Evolutionary conservation across 768 basidiomycete genomes (phyloP), one percentile per base, ranked within the genome.

Genomic region (Rhizopogon vesiculosus): DNA sequence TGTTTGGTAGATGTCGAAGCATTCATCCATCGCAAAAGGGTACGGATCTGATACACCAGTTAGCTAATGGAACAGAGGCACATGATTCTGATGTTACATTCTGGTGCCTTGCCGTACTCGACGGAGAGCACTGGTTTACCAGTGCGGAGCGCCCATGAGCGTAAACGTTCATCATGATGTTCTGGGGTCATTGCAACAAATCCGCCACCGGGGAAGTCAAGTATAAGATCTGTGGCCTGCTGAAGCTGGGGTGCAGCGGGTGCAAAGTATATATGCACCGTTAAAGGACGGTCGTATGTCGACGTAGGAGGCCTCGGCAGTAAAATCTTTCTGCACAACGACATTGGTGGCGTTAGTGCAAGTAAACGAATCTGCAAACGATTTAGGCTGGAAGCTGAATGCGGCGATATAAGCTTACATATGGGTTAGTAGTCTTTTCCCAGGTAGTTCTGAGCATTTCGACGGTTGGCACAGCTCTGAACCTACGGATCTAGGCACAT

Each of bases 381-480:
- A 63, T 33, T 54, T 55, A 38, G 12, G 42, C 45, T 39, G 33
- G 35, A 38, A 53, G 56, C 16, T 58, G 48, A 50, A 6, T 56
- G 53, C 56, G 58, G 49, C 58, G 61, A 22, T 16, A 25, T 25
- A 3, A 19, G 66, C 83, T 59, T 64, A 92, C 93, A 74, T 92
- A 90, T 57, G 95, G 97, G 72, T 98, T 96, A 2, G 81, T 79
- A 0, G 93, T 92, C 77, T 99, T 99, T 72, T 96, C 95, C 97
- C 97, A 99, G 22, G 93, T 98, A 16, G 82, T 78, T 3, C 97
- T 85, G 22, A 99, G 80, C 89, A 98, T 93, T 73, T 99, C 96
- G 22, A 98, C 87, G 0, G 96, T 97, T 46, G 93, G 94, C 0
- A 95, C 84, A 22, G 96, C 93, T 64, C 97, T 80, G 67, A 91